These are phyloP conservation scores for Argentina anserina DNA, from an alignment of 306 rosid genomes.

Conservation along the genomic window DNA sequence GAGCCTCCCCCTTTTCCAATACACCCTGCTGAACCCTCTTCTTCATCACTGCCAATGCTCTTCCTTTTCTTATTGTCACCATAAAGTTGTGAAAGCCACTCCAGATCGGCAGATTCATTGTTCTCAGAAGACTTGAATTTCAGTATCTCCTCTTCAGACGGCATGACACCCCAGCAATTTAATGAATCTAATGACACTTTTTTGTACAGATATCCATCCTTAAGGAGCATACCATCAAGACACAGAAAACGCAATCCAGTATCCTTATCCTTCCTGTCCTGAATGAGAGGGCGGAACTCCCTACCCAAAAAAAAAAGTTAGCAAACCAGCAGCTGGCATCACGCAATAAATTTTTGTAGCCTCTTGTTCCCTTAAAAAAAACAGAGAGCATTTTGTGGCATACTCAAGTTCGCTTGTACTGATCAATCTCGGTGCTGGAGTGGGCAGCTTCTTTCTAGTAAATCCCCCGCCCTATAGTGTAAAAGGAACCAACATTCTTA, in stretches of 20 bases:
- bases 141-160: slow-evolving; percentile 71
- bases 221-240: slow-evolving; percentile 77
- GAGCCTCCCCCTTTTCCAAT: slow-evolving; percentile 53
- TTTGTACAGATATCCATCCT: slow-evolving; percentile 83
- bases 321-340: slow-evolving; percentile 7
- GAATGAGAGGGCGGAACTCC: slow-evolving; percentile 91
- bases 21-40: slow-evolving; percentile 31
- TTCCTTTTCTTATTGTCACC: slow-evolving; percentile 63
- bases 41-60: slow-evolving; percentile 43
- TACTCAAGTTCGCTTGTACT: slow-evolving; percentile 94
- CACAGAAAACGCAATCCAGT: slow-evolving; percentile 57
- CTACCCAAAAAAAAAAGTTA: slow-evolving; percentile 34
- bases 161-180: slow-evolving; percentile 76
- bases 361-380: neutral
- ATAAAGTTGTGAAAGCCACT: slow-evolving; percentile 89
- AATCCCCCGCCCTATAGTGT: slow-evolving; percentile 75
- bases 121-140: slow-evolving; percentile 70
- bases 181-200: slow-evolving; percentile 78
- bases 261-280: slow-evolving; percentile 64
- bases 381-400: slow-evolving; percentile 9
- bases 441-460: slow-evolving; percentile 46
- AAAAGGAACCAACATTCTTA: slow-evolving; percentile 5
- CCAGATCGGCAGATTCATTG: slow-evolving; percentile 57
- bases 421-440: slow-evolving; percentile 84
- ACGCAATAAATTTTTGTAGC: neutral